A percentile compares a stretch with the other conserved stretches of the same genome.
Conservation (phyloP, 768 basidiomycete species). For the Astraeus odoratus region DNA sequence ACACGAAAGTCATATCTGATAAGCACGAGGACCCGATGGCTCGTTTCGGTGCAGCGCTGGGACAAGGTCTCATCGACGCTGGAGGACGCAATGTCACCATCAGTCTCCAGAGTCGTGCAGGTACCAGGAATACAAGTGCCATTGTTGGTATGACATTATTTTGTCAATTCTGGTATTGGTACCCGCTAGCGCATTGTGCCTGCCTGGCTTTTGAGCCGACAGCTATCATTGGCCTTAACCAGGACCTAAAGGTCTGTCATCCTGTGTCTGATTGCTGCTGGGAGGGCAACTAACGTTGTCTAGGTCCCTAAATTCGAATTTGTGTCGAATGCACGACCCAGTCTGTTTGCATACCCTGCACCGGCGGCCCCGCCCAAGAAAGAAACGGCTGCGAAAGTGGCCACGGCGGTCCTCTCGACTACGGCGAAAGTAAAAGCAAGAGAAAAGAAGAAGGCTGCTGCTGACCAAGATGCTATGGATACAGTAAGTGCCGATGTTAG, state of each 20-base stretch:
- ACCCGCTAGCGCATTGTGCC: slow-evolving; percentile 90
- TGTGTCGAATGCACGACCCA: slow-evolving; percentile 83
- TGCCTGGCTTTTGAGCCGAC: slow-evolving; percentile 93
- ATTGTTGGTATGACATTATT: slow-evolving; percentile 98
- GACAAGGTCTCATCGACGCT: slow-evolving; percentile 96
- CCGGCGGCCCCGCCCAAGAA: slow-evolving; percentile 85
- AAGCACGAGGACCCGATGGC: slow-evolving; percentile 99
- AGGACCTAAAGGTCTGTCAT: slow-evolving; percentile 65
- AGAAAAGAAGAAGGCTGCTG: slow-evolving; percentile 86
- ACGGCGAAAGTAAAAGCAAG: slow-evolving; percentile 96
- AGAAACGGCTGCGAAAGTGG: slow-evolving; percentile 86
- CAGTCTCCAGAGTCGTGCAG: slow-evolving; percentile 86
- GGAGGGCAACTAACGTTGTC: not conserved
- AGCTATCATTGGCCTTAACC: slow-evolving; percentile 87
- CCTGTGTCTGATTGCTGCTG: not conserved
- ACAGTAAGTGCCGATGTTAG: slow-evolving; percentile 42
- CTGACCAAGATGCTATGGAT: slow-evolving; percentile 78
- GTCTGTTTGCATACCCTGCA: slow-evolving; percentile 87
- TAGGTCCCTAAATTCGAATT: slow-evolving; percentile 94
- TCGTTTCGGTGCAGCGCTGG: slow-evolving; percentile 91
- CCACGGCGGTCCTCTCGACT: slow-evolving; percentile 91
- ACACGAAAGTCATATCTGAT: slow-evolving; percentile 84
- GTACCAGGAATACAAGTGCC: slow-evolving; percentile 86
- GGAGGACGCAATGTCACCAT: slow-evolving; percentile 96
- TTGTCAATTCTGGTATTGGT: slow-evolving; percentile 99